Evolutionary conservation across 345 rosid species (phyloP).

Genomic region (Clausena lansium): DNA sequence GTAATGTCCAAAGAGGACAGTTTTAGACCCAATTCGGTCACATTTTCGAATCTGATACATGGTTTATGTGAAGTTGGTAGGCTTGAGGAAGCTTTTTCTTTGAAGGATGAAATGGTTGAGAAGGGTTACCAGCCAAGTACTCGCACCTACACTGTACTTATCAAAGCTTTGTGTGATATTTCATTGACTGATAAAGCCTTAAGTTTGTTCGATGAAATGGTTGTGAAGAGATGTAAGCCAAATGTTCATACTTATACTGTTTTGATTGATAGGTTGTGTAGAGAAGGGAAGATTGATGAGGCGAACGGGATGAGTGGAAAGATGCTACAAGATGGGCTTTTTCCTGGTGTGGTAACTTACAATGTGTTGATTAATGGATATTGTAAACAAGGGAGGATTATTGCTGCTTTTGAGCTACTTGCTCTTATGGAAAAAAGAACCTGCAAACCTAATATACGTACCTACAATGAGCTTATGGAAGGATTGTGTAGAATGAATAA

Average conservation of each 20-base stretch:
- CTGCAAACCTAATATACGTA: conserved; percentile 46
- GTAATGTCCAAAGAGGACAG: conserved; percentile 36
- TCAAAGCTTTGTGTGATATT: conserved; percentile 43
- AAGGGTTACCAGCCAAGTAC: conserved; percentile 45
- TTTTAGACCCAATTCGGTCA: conserved; percentile 45
- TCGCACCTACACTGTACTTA: conserved; percentile 41
- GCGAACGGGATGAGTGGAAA: conserved; percentile 39
- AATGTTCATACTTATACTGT: conserved; percentile 44
- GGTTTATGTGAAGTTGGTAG: conserved; percentile 44
- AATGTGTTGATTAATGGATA: conserved; percentile 53
- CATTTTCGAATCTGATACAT: conserved; percentile 40
- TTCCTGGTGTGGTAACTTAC: conserved; percentile 40
- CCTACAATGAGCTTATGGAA: conserved; percentile 53
- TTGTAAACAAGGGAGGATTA: conserved; percentile 40
- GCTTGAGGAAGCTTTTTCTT: conserved; percentile 42
- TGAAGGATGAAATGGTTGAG: conserved; percentile 41
- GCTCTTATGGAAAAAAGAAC: conserved; percentile 44
- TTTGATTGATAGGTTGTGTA: conserved; percentile 45
- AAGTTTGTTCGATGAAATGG: conserved; percentile 42
- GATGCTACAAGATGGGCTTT: conserved; percentile 36
- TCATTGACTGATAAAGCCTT: conserved; percentile 41
- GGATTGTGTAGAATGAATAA: conserved; percentile 49
- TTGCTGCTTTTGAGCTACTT: conserved; percentile 48
- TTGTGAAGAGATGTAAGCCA: conserved; percentile 37
- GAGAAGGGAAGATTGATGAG: conserved; percentile 44